These are phyloP conservation scores for Fusarium sp. DNA, from an alignment of 2,329 filamentous ascomycete species.

Conservation along the genomic window DNA sequence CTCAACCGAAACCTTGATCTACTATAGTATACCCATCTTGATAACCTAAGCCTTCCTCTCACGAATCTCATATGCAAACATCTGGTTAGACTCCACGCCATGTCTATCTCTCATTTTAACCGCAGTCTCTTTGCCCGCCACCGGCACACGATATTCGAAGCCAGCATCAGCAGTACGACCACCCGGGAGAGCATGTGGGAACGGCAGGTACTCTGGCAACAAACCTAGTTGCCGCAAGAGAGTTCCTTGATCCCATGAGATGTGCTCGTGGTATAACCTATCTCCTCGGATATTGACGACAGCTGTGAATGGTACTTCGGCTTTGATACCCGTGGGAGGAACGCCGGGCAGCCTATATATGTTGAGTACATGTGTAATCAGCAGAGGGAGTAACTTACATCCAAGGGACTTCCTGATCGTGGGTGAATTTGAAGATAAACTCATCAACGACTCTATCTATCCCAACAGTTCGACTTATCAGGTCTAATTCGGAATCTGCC, in stretches of 20 bases:
- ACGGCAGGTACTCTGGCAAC: slow-evolving; percentile 70
- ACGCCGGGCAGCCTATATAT: slow-evolving; percentile 62
- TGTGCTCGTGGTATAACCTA: slow-evolving; percentile 74
- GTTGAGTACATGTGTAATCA: background rate
- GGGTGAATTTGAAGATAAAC: slow-evolving; percentile 75
- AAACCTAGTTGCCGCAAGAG: slow-evolving; percentile 70
- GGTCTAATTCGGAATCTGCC: slow-evolving; percentile 72
- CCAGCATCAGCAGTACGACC: slow-evolving; percentile 45
- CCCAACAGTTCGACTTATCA: slow-evolving; percentile 78
- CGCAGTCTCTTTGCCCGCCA: slow-evolving; percentile 50
- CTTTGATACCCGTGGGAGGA: slow-evolving; percentile 64
- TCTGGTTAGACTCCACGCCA: slow-evolving; percentile 48
- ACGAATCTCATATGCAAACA: slow-evolving; percentile 41
- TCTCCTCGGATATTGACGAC: slow-evolving; percentile 75
- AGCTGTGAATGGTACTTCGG: slow-evolving; percentile 71
- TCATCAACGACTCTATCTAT: slow-evolving; percentile 80
- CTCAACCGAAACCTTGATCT: too few relatives aligned
- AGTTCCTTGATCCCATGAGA: slow-evolving; percentile 76
- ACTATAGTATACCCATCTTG: background rate
- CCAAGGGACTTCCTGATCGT: slow-evolving; percentile 73
- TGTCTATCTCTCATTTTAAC: slow-evolving; percentile 51
- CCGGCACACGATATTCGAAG: slow-evolving; percentile 52
- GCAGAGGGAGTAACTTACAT: slow-evolving; percentile 62
- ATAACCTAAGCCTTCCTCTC: background rate
- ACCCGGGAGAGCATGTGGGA: slow-evolving; percentile 65